Base-by-base conservation (phyloP, 1,139 yeast species). In the Debaryomyces udenii region DNA sequence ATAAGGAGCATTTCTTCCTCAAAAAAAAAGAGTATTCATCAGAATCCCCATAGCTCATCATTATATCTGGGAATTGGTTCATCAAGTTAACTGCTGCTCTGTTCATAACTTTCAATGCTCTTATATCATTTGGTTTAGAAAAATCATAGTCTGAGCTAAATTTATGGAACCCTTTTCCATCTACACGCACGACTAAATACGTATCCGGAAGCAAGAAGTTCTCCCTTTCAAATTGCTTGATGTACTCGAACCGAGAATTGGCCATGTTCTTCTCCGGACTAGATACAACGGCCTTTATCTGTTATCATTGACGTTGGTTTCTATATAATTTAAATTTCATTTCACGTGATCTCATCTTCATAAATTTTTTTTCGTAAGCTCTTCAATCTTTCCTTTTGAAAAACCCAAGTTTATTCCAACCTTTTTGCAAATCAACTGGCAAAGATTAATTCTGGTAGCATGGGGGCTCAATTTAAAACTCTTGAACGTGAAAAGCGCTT, bases 141-240 rank as follows among this genome's bases (percentile, higher is more conserved):
- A 94, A 93, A 1, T 77, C 62, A 59, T 93, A 94, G 45, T 66
- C 67, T 30, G 76, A 76, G 5, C 96, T 83, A 53, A 93, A 86
- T 57, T 81, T 83, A 64, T 93, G 99, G 61, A 93, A 93, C 18
- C 96, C 96, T 51, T 95, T 79, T 1, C 99, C 99, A 57, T 93
- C 99, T 0, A 93, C 81, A 37, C 99, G 72, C 10, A 94, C 78
- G 17, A 93, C 84, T 9, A 93, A 81, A 64, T 83, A 86, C 0
- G 95, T 81, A 41, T 89, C 85, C 0, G 93, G 96, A 0, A 93
- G 73, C 4, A 94, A 70, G 28, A 69, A 66, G 55, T 81, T 81
- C 46, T 86, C 93, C 30, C 79, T 68, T 61, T 93, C 99, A 61
- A 89, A 93, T 44, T 70, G 66, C 53, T 81, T 83, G 35, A 91